Percentiles rank a stretch among this genome's conserved stretches.
phyloP scores from a whole-genome alignment of 1,284 basidiomycete species.

The Gyrodon tennesseensis region DNA sequence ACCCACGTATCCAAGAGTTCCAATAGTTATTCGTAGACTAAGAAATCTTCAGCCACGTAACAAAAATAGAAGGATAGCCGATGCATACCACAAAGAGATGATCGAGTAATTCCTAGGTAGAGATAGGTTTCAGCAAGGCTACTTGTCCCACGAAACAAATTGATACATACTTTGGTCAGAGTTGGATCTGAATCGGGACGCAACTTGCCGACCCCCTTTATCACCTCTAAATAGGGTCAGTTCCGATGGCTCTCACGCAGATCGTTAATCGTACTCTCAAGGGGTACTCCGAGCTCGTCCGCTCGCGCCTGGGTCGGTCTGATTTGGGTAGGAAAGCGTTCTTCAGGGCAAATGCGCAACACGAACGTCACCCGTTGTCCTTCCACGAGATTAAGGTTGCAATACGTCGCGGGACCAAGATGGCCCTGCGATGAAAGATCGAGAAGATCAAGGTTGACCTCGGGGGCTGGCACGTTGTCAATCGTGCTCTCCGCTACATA shows the following conservation, averaged over 20 bases:
- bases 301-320: slow-evolving; percentile 46
- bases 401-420: slow-evolving; percentile 57
- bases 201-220: slow-evolving; percentile 53
- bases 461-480: slow-evolving; percentile 54
- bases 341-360: slow-evolving; percentile 62
- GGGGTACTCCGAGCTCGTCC: slow-evolving; percentile 52
- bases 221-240: slow-evolving; percentile 45
- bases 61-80: background rate
- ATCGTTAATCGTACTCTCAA: slow-evolving; percentile 46
- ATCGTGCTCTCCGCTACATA: slow-evolving; percentile 62
- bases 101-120: slow-evolving; percentile 53
- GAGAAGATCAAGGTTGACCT: slow-evolving; percentile 57
- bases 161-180: slow-evolving; percentile 56
- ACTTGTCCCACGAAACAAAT: background rate
- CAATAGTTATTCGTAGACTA: slow-evolving; percentile 83
- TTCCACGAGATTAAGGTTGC: slow-evolving; percentile 65
- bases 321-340: slow-evolving; percentile 19
- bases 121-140: slow-evolving; percentile 5
- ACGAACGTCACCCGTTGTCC: slow-evolving; percentile 87
- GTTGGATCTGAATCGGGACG: slow-evolving; percentile 60
- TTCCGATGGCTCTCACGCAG: background rate
- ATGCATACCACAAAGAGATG: slow-evolving; percentile 54
- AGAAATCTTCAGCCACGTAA: background rate
- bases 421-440: slow-evolving; percentile 69
- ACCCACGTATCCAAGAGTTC: slow-evolving; percentile 80